Evolutionary conservation across 768 basidiomycete genomes (phyloP).

Genomic region (Mycena olivaceomarginata): DNA sequence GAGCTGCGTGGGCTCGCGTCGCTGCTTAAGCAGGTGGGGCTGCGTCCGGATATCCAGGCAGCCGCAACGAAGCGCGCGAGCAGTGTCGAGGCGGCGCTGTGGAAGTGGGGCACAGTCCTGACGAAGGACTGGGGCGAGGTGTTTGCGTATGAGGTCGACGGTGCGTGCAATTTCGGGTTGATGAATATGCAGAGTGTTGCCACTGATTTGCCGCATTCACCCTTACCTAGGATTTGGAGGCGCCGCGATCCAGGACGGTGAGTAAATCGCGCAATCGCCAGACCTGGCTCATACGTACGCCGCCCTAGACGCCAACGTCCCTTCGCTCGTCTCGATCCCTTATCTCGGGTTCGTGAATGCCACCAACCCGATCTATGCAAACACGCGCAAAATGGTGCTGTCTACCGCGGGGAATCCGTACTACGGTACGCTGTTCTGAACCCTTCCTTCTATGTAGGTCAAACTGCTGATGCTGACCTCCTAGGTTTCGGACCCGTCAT

Average conservation of each 20-base stretch:
- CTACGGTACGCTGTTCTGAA: slow-evolving; percentile 14
- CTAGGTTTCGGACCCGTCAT: slow-evolving; percentile 40
- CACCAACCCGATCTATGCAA: slow-evolving; percentile 36
- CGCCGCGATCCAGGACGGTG: slow-evolving; percentile 41
- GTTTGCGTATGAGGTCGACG: slow-evolving; percentile 44
- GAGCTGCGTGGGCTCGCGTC: slow-evolving; percentile 41
- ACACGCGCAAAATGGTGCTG: slow-evolving; percentile 43
- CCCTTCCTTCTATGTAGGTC: neutral
- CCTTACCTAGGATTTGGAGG: slow-evolving; percentile 27
- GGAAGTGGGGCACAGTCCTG: slow-evolving; percentile 41
- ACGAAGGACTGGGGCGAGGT: slow-evolving; percentile 45
- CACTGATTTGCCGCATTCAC: neutral
- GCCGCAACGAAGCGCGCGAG: slow-evolving; percentile 27
- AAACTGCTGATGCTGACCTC: too few species aligned
- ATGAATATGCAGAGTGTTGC: too few species aligned
- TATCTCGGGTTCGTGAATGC: slow-evolving; percentile 43
- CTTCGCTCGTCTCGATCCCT: slow-evolving; percentile 41
- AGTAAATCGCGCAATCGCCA: neutral
- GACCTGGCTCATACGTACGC: neutral
- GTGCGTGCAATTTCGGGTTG: neutral
- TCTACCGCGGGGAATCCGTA: slow-evolving; percentile 38
- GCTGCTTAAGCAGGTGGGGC: slow-evolving; percentile 14
- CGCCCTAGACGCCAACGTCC: slow-evolving; percentile 36
- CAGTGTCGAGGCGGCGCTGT: slow-evolving; percentile 34
- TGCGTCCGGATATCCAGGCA: slow-evolving; percentile 22